phyloP scores from a whole-genome alignment of 2,329 filamentous ascomycete species.

The Chlorencoelia australis region DNA sequence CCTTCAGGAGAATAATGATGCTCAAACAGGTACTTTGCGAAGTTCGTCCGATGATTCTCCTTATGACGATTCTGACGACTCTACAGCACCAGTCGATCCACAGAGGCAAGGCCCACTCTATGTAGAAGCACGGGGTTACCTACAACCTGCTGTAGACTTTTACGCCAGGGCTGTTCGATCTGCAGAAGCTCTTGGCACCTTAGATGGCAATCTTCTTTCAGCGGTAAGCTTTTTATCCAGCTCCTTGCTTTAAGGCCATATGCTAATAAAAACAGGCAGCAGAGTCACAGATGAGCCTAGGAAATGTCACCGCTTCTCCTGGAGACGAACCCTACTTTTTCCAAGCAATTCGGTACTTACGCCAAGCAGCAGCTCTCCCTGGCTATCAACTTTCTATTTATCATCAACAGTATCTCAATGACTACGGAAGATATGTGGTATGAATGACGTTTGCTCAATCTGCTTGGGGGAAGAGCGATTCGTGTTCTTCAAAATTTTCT shows the following conservation, averaged over 20 bases:
- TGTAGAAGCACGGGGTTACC: conserved; percentile 40
- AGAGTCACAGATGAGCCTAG: conserved; percentile 42
- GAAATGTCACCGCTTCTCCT: conserved; percentile 37
- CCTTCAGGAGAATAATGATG: conserved; percentile 30
- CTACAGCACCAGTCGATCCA: conserved; percentile 26
- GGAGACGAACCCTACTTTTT: conserved; percentile 35
- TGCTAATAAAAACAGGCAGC: conserved; percentile 31
- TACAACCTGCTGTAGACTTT: conserved; percentile 42
- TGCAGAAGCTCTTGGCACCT: conserved; percentile 29
- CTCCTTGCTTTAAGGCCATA: neutral
- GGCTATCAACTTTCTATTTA: conserved; percentile 34
- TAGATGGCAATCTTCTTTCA: conserved; percentile 35
- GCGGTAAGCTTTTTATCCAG: conserved; percentile 28
- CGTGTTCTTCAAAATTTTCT: too few relatives aligned
- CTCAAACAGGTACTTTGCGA: conserved; percentile 18
- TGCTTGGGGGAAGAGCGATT: conserved; percentile 2
- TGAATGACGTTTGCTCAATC: too few relatives aligned
- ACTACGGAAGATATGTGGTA: conserved; percentile 33
- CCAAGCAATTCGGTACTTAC: conserved; percentile 36
- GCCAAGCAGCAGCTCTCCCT: conserved; percentile 31
- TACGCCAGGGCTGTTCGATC: conserved; percentile 35
- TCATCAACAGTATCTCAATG: conserved; percentile 38
- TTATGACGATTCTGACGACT: conserved; percentile 20
- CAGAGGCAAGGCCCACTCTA: conserved; percentile 32
- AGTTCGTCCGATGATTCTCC: conserved; percentile 11